A percentile compares a stretch with the other conserved stretches of the same genome.
Conservation (phyloP, 768 basidiomycete species). For the Rhizopogon vinicolor region DNA sequence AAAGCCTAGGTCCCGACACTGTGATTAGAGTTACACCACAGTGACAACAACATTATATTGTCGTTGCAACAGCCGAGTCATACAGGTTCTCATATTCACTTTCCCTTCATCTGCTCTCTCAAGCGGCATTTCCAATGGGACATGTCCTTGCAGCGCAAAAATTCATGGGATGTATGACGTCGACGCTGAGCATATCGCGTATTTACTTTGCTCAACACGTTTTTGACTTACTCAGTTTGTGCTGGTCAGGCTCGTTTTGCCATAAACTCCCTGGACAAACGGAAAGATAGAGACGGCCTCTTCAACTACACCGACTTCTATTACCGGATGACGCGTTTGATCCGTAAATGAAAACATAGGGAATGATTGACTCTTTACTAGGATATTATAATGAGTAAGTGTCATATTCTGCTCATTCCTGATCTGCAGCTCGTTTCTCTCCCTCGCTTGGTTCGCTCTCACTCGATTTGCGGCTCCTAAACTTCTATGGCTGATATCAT, state of each 20-base stretch:
- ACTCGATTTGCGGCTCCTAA: too few relatives aligned
- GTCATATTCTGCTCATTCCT: too few relatives aligned
- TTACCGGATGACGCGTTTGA: background rate
- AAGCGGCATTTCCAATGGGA: background rate
- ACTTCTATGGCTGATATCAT: too few relatives aligned
- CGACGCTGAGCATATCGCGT: slow-evolving; percentile 3
- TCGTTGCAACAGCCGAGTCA: slow-evolving; percentile 66
- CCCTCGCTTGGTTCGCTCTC: too few relatives aligned
- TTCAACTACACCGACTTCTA: slow-evolving; percentile 4
- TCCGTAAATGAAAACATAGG: too few relatives aligned
- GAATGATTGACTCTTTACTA: too few relatives aligned
- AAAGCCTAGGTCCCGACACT: too few relatives aligned
- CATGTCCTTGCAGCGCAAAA: background rate
- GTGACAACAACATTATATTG: too few relatives aligned
- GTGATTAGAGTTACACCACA: too few relatives aligned
- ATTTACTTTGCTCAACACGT: background rate
- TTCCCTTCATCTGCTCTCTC: background rate
- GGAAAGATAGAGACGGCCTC: background rate
- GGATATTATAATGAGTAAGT: too few relatives aligned
- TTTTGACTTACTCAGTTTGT: background rate
- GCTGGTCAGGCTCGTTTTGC: background rate
- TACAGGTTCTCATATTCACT: background rate
- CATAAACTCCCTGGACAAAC: slow-evolving; percentile 1
- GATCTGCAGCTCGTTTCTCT: too few relatives aligned
- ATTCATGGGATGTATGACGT: background rate